Evolutionary conservation across 768 basidiomycete species (phyloP).

Genomic region (Cubamyces lactineus): DNA sequence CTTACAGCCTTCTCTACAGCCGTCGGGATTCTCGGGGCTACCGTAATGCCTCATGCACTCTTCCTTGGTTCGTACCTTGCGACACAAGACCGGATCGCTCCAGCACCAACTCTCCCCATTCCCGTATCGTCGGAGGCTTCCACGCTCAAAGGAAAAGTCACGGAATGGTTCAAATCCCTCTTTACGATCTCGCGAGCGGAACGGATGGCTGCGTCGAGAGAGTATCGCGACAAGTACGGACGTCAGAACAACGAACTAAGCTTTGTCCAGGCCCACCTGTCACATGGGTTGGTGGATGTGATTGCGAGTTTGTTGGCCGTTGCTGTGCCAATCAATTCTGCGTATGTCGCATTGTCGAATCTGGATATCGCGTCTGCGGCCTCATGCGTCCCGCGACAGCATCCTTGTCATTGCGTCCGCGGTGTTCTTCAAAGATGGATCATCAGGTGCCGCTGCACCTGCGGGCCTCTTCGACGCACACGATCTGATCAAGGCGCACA

Average conservation of each 20-base stretch:
- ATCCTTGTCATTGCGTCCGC: slow-evolving; percentile 83
- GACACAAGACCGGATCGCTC: slow-evolving; percentile 69
- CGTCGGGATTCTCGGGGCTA: slow-evolving; percentile 77
- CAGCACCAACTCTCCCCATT: slow-evolving; percentile 30
- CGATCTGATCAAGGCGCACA: slow-evolving; percentile 60
- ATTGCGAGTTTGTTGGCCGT: slow-evolving; percentile 74
- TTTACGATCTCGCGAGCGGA: slow-evolving; percentile 31
- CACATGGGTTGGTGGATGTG: slow-evolving; percentile 49
- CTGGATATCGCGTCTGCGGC: neutral
- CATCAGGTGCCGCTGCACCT: slow-evolving; percentile 42
- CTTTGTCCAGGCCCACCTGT: slow-evolving; percentile 45
- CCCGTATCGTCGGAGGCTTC: slow-evolving; percentile 7
- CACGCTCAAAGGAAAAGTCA: slow-evolving; percentile 7
- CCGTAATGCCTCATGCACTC: slow-evolving; percentile 90
- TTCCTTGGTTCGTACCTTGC: slow-evolving; percentile 85
- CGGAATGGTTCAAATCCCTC: slow-evolving; percentile 27
- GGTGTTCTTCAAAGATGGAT: slow-evolving; percentile 67
- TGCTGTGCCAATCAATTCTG: slow-evolving; percentile 55
- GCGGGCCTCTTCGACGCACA: slow-evolving; percentile 87
- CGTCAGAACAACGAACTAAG: slow-evolving; percentile 38
- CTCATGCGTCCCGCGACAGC: slow-evolving; percentile 44
- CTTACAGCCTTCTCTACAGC: slow-evolving; percentile 41
- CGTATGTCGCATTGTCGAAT: slow-evolving; percentile 23
- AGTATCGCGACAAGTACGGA: slow-evolving; percentile 39
- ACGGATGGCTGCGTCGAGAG: slow-evolving; percentile 26